Conservation (phyloP, 2,329 filamentous ascomycete genomes). For the Colletotrichum phormii region DNA sequence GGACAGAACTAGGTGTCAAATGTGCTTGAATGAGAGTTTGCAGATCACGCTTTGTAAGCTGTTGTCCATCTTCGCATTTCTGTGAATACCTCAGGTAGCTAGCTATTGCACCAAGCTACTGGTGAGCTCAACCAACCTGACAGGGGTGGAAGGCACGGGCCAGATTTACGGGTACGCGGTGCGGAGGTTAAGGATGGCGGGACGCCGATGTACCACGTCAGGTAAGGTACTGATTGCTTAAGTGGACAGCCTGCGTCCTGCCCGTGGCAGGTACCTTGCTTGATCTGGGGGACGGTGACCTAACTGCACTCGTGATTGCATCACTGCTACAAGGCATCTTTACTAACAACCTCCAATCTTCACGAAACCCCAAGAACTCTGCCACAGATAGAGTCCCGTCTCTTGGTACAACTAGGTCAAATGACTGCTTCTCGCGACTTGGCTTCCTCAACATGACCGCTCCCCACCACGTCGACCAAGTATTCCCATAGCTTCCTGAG, state of each 20-base stretch:
- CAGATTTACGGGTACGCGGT: background rate
- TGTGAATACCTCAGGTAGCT: background rate
- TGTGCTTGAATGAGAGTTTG: background rate
- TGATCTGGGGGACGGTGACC: slow-evolving; percentile 23
- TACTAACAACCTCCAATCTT: background rate
- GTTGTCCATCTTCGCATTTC: background rate
- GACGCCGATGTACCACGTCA: slow-evolving; percentile 7
- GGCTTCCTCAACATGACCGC: slow-evolving; percentile 28
- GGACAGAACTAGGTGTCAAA: background rate
- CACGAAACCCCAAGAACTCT: background rate
- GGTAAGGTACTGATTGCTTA: slow-evolving; percentile 24
- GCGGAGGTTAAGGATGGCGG: slow-evolving; percentile 18
- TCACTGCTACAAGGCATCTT: slow-evolving; percentile 2
- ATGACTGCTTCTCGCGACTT: background rate
- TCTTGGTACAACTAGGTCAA: background rate
- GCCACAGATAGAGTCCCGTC: background rate
- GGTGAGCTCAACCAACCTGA: background rate
- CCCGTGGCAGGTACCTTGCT: slow-evolving; percentile 7
- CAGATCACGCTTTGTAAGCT: background rate
- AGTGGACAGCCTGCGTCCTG: slow-evolving; percentile 16
- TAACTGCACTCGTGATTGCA: slow-evolving; percentile 34
- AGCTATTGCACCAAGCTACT: background rate
- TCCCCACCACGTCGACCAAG: slow-evolving; percentile 9
- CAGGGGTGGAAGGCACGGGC: slow-evolving; percentile 13
- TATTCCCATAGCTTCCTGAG: slow-evolving; percentile 28